Conservation (phyloP, 2,329 filamentous ascomycete genomes). For the Fusarium mundagurra region DNA sequence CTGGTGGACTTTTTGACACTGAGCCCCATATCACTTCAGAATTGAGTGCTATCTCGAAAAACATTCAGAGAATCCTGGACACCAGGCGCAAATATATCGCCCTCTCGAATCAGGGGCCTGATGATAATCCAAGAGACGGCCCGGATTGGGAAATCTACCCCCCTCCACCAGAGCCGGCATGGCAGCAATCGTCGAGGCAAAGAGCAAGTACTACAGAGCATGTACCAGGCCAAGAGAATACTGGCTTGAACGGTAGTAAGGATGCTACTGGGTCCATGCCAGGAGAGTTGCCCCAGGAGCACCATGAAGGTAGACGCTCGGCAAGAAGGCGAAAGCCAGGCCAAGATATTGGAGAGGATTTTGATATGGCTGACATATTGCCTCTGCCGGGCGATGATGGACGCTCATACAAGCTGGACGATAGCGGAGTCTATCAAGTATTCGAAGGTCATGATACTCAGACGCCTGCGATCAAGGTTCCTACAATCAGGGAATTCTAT, state of each 20-base stretch:
- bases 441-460: conserved; percentile 75
- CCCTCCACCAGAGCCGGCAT: conserved; percentile 88
- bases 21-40: conserved; percentile 87
- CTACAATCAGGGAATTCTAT: conserved; percentile 93
- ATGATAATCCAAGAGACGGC: conserved; percentile 89
- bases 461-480: conserved; percentile 81
- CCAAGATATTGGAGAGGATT: conserved; percentile 91
- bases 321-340: conserved; percentile 82
- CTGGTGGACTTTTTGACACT: conserved; percentile 69
- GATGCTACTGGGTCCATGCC: conserved; percentile 6
- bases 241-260: conserved; percentile 16
- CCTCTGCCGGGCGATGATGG: conserved; percentile 77
- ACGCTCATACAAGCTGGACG: conserved; percentile 82
- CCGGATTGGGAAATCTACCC: conserved; percentile 90
- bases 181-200: conserved; percentile 58
- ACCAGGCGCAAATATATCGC: conserved; percentile 88
- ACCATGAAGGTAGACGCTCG: conserved; percentile 53
- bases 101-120: conserved; percentile 81
- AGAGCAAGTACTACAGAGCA: conserved; percentile 23
- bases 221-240: conserved; percentile 33
- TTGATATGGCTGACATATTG: conserved; percentile 79
- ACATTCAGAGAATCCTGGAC: conserved; percentile 90
- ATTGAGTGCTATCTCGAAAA: conserved; percentile 85
- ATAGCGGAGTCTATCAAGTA: conserved; percentile 90
- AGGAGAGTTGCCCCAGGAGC: conserved; percentile 33